Evolutionary conservation across 2,329 filamentous ascomycete species (phyloP), one percentile per base, ranked within the genome.

Genomic region (Diaporthe sp.): DNA sequence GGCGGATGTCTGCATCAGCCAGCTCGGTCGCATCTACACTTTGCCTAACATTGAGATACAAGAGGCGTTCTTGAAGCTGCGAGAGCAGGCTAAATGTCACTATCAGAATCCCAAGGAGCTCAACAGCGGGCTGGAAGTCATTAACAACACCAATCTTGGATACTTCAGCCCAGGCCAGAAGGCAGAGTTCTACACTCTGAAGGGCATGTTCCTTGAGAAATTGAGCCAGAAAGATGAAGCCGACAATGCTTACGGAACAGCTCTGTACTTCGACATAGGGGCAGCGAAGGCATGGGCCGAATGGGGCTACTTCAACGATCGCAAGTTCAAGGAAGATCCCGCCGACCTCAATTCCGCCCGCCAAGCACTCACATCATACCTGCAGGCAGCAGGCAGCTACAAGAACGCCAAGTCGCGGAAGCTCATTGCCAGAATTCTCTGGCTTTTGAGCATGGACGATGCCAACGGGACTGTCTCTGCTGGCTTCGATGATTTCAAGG

Each of bases 1-100:
- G 79, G 95, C 96, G 0, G 97, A 99, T 77, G 97, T 99, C 40
- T 99, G 97, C 86, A 98, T 99, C 84, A 96, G 91, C 77, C 97
- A 99, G 82, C 90, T 99, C 28, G 97, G 96, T 81, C 94, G 96
- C 77, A 99, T 99, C 82, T 99, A 99, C 83, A 99, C 97, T 0
- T 89, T 99, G 8, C 97, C 97, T 1, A 99, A 99, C 82, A 99
- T 99, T 58, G 97, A 99, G 85, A 99, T 99, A 61, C 97, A 99
- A 82, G 97, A 99, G 83, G 97, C 97, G 0, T 99, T 99, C 88
- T 86, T 99, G 76, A 99, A 99, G 86, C 86, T 99, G 70, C 90
- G 97, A n/a, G 97, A 99, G 84, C 97, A 99, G 84, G 97, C 97
- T 57, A 98, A 98, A 82, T 99, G 97, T 79, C 97, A 99, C 82